Base-by-base conservation (phyloP, 2,329 filamentous ascomycete species). In the Trichoderma pleuroti region DNA sequence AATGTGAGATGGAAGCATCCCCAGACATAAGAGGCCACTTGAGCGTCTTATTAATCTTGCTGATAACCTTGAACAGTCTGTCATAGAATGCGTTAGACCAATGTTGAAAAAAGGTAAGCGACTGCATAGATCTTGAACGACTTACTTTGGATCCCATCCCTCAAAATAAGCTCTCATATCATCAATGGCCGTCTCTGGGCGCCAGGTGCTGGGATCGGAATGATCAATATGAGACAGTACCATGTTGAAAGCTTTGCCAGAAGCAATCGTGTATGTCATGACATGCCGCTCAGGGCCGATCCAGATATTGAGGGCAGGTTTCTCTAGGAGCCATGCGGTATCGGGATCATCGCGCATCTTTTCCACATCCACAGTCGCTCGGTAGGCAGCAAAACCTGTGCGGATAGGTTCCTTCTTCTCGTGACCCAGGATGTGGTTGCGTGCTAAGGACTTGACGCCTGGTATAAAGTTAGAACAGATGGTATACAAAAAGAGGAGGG, bases 181-280 rank as follows among this genome's bases (percentile, higher is more conserved):
- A 3, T 71, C 70, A 11, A 82, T 61, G 9, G 77, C 74, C 2
- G 72, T 73, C 8, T 77, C 72, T 49, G 70, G 74, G 14, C 70
- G 75, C 77, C 78, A 80, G 6, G 76, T 78, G 2, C 73, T 68
- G 0, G 80, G 77, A 36, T 83, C 78, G 0, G 75, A 75, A 7
- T 75, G 62, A 72, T 84, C 83, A 10, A 76, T 76, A 72, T 84
- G 82, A 7, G 81, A 83, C 0, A 85, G 74, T 0, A 84, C 83
- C 80, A 85, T 81, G 72, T 84, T 84, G 75, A 84, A 84, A 0
- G 81, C 77, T 57, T 81, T 78, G 2, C 82, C 82, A 1, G 75
- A 76, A 1, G 81, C 77, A 11, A 85, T 85, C 5, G 76, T 77
- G 71, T 84, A 84, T 0, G 82, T 81, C 82, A 85, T 85, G 14